Evolutionary conservation across 345 rosid genomes (phyloP).

Genomic region (Gossypium bickii): DNA sequence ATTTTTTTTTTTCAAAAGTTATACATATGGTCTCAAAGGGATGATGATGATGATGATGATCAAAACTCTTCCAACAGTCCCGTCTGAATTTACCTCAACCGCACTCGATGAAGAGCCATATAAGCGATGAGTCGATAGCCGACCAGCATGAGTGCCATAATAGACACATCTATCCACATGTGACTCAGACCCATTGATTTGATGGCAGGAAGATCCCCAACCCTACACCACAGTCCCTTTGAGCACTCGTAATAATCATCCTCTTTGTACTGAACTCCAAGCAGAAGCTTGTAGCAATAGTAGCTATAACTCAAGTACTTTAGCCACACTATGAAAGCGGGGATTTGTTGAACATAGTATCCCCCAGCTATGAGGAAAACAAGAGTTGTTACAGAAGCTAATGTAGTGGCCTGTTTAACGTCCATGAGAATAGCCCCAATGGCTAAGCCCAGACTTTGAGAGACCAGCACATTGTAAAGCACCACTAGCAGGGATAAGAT

Average conservation of each 20-base stretch:
- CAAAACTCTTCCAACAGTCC: background rate
- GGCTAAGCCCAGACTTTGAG: conserved; percentile 93
- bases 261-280: conserved; percentile 80
- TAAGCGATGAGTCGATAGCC: conserved; percentile 87
- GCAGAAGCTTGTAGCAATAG: conserved; percentile 93
- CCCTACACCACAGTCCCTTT: conserved; percentile 62
- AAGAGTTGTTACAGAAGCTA: conserved; percentile 93
- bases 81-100: conserved; percentile 38
- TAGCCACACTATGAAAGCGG: conserved; percentile 90
- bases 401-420: conserved; percentile 91
- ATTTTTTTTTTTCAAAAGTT: background rate
- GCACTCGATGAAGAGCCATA: conserved; percentile 70
- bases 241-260: conserved; percentile 80
- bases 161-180: conserved; percentile 77
- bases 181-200: conserved; percentile 76
- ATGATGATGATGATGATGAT: conserved; percentile 16
- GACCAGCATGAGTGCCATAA: conserved; percentile 90
- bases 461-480: conserved; percentile 87
- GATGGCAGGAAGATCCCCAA: conserved; percentile 77
- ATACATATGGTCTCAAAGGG: conserved; percentile 22
- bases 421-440: conserved; percentile 96
- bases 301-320: conserved; percentile 96
- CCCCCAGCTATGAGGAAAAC: conserved; percentile 98
- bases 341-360: conserved; percentile 90
- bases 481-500: conserved; percentile 79